These are phyloP conservation scores for Trapa incisa DNA, from an alignment of 345 rosid species.

Conservation along the genomic window DNA sequence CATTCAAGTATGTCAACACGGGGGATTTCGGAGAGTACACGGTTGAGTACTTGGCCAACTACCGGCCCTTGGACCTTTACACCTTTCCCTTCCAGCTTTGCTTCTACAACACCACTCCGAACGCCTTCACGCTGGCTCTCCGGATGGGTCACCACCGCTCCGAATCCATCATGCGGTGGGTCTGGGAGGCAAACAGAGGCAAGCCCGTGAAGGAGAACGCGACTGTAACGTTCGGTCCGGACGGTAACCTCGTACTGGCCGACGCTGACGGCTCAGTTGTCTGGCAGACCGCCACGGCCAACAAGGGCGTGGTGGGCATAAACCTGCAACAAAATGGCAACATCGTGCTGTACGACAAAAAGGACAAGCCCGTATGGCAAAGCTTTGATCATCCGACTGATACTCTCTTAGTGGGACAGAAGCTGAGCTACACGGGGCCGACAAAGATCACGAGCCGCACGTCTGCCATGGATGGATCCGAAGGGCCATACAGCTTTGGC, in stretches of 20 bases:
- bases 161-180: conserved; percentile 33
- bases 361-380: conserved; percentile 38
- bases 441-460: conserved; percentile 31
- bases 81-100: conserved; percentile 37
- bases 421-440: conserved; percentile 10
- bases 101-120: conserved; percentile 53
- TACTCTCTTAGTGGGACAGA: conserved; percentile 35
- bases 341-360: conserved; percentile 34
- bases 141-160: conserved; percentile 31
- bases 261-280: conserved; percentile 43
- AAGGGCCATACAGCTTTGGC: conserved; percentile 26
- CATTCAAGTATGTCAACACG: conserved; percentile 24
- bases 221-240: conserved; percentile 26
- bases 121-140: conserved; percentile 42
- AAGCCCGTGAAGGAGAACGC: conserved; percentile 55
- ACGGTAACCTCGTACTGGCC: conserved; percentile 47
- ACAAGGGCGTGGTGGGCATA: conserved; percentile 39
- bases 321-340: conserved; percentile 34
- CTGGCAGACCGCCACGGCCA: conserved; percentile 56
- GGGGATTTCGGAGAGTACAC: conserved; percentile 24
- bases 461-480: conserved; percentile 9
- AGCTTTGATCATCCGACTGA: conserved; percentile 43
- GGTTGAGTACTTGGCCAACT: conserved; percentile 27
- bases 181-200: conserved; percentile 64
- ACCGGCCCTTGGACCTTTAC: conserved; percentile 13